A percentile compares a stretch with the other conserved stretches of the same genome.
phyloP scores from a whole-genome alignment of 179 eudicot genomes.

The Camellia oleifera region DNA sequence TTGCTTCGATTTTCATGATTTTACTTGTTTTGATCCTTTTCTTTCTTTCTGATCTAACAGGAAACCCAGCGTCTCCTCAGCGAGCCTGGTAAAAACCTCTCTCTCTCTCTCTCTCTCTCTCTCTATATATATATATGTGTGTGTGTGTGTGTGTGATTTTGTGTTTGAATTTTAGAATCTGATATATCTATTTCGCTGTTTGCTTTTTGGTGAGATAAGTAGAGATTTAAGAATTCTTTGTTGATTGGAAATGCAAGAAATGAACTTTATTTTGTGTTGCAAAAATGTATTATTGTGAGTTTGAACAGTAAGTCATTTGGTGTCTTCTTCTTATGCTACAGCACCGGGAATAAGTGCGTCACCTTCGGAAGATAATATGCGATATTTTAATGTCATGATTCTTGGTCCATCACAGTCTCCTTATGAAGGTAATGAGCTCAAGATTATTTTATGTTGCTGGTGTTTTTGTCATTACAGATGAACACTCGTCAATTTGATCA shows the following conservation, averaged over 20 bases:
- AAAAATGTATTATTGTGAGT: background rate
- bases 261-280: background rate
- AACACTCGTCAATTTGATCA: background rate
- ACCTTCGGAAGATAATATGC: conserved; percentile 95
- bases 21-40: background rate
- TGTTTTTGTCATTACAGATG: background rate
- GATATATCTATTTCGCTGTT: background rate
- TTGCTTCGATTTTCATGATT: conserved; percentile 4
- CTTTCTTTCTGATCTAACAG: conserved; percentile 36
- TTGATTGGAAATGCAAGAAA: background rate
- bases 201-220: background rate
- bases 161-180: background rate
- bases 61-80: conserved; percentile 97
- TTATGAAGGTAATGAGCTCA: conserved; percentile 65
- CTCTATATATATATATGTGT: background rate
- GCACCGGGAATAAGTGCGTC: conserved; percentile 99
- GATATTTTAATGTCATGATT: conserved; percentile 95
- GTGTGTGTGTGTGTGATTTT: background rate
- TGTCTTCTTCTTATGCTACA: conserved; percentile 31
- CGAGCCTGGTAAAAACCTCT: conserved; percentile 60
- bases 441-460: background rate
- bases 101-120: background rate
- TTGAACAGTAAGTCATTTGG: background rate
- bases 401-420: conserved; percentile 99
- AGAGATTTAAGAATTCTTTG: background rate